Evolutionary conservation across 2,329 filamentous ascomycete genomes (phyloP).

Genomic region (Pseudogymnoascus sp.): DNA sequence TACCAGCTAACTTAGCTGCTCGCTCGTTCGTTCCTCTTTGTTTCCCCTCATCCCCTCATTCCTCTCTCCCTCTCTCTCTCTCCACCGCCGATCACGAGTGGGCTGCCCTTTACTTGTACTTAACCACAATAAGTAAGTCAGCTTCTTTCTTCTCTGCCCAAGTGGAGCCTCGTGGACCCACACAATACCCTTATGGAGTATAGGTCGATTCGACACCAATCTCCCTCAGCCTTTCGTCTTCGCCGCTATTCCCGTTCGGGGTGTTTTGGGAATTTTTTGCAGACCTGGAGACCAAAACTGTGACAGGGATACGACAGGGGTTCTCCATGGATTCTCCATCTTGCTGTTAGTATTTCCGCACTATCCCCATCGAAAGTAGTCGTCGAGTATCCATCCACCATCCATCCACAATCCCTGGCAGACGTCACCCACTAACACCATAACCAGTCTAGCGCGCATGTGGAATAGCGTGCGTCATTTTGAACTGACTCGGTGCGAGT

Average conservation of each 20-base stretch:
- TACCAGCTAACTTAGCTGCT: too few species aligned
- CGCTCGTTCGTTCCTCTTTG: not conserved
- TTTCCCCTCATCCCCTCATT: not conserved
- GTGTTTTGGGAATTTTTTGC: not conserved
- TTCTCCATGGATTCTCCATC: not conserved
- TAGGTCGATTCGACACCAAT: not conserved
- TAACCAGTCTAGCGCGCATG: not conserved
- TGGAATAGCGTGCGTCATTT: not conserved
- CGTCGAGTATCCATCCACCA: not conserved
- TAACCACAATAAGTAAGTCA: too few species aligned
- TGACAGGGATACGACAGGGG: not conserved
- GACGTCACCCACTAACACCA: not conserved
- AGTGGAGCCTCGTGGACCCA: not conserved
- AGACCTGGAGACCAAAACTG: not conserved
- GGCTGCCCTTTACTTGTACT: not conserved
- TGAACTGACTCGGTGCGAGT: not conserved
- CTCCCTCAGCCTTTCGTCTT: not conserved
- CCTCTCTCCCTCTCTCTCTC: not conserved
- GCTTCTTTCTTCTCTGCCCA: not conserved
- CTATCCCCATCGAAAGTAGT: not conserved
- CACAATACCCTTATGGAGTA: too few species aligned
- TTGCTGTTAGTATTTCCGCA: not conserved
- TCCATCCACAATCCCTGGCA: not conserved
- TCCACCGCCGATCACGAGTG: not conserved
- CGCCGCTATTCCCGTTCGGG: not conserved